phyloP scores from a whole-genome alignment of 306 rosid genomes.

The Casuarina cunninghamiana region DNA sequence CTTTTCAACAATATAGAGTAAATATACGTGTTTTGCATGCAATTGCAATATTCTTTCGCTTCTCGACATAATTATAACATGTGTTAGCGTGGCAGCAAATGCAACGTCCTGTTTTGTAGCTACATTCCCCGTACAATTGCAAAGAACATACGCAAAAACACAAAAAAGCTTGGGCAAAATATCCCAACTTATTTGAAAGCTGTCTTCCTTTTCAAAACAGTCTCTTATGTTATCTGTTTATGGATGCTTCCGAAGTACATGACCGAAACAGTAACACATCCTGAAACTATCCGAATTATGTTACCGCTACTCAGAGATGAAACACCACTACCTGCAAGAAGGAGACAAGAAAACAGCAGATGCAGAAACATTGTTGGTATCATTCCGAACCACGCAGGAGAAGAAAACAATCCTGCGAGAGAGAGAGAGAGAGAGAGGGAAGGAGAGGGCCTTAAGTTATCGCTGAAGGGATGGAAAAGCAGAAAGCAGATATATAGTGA shows the following conservation, averaged over 20 bases:
- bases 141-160: background rate
- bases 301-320: no score
- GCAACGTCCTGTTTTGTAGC: no score
- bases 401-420: background rate
- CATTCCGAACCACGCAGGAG: background rate
- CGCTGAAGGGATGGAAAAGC: background rate
- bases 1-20: no score
- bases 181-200: background rate
- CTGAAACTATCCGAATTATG: no score
- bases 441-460: background rate
- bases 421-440: background rate
- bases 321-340: slow-evolving; percentile 21
- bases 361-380: slow-evolving; percentile 5
- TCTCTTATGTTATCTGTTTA: no score
- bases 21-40: no score
- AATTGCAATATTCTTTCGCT: no score
- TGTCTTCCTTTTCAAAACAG: background rate
- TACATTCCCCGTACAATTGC: no score
- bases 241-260: background rate
- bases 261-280: background rate
- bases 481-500: background rate
- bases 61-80: no score
- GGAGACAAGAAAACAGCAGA: slow-evolving; percentile 18
- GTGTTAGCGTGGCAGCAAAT: no score
- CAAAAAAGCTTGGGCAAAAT: background rate